Conservation (phyloP, 257 asterid species). For the Solanum rostratum region DNA sequence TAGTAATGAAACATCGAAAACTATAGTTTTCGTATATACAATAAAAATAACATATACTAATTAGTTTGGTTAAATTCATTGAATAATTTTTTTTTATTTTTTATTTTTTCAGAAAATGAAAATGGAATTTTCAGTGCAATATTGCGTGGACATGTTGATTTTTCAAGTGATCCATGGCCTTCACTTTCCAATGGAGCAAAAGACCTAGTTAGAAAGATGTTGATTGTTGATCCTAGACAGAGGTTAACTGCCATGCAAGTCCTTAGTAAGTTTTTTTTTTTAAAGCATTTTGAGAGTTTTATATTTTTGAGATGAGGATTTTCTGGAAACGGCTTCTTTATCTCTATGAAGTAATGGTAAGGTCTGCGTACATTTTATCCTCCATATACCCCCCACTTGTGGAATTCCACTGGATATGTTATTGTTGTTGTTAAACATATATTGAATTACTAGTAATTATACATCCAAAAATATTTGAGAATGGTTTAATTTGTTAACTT, state of each 20-base stretch:
- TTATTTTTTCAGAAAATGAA: slow-evolving; percentile 42
- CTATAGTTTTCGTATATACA: not conserved
- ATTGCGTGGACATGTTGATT: slow-evolving; percentile 63
- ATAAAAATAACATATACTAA: not conserved
- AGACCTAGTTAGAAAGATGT: slow-evolving; percentile 79
- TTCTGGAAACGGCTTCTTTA: too few species aligned
- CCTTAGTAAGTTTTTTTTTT: slow-evolving; percentile 37
- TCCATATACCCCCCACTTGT: too few species aligned
- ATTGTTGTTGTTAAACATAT: not conserved
- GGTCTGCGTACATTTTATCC: too few species aligned
- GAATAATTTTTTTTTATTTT: not conserved
- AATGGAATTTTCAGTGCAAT: slow-evolving; percentile 81
- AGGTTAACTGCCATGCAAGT: slow-evolving; percentile 78
- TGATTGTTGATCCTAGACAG: slow-evolving; percentile 58
- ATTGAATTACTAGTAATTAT: not conserved
- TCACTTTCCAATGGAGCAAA: slow-evolving; percentile 73
- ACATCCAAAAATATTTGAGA: too few species aligned
- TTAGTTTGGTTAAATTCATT: not conserved
- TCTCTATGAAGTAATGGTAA: too few species aligned
- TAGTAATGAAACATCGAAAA: not conserved
- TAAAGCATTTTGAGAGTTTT: too few species aligned
- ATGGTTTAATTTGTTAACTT: too few species aligned
- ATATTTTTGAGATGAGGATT: too few species aligned
- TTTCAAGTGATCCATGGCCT: slow-evolving; percentile 91
- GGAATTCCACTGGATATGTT: too few species aligned